Conservation (phyloP, 1,284 basidiomycete genomes). For the Naganishia liquefaciens region DNA sequence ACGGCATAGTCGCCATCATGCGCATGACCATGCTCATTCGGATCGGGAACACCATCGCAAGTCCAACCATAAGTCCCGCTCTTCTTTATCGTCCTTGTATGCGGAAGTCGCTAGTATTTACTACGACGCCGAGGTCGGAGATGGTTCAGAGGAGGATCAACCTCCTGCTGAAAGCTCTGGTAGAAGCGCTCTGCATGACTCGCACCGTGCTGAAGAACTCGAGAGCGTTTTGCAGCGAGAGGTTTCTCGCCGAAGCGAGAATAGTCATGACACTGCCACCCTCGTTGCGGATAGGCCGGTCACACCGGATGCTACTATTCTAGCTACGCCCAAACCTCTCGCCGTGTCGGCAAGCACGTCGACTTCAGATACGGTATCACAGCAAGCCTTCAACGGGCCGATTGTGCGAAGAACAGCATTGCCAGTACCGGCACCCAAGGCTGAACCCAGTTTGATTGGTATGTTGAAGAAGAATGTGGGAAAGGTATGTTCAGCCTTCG, state of each 20-base stretch:
- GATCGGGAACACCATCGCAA: conserved; percentile 1
- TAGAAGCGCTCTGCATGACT: background rate
- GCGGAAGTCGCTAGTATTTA: conserved; percentile 33
- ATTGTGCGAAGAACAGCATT: conserved; percentile 61
- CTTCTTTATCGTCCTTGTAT: conserved; percentile 31
- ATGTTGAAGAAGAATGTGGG: conserved; percentile 91
- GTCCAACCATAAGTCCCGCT: conserved; percentile 25
- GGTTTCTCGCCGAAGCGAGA: conserved; percentile 7
- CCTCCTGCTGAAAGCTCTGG: too few species aligned
- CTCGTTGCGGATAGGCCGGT: background rate
- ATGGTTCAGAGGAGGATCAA: conserved; percentile 33
- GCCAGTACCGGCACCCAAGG: conserved; percentile 62
- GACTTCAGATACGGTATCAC: too few species aligned
- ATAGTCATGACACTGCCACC: conserved; percentile 4
- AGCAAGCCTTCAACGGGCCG: conserved; percentile 3
- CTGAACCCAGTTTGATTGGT: conserved; percentile 82
- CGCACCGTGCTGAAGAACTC: conserved; percentile 7
- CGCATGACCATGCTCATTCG: background rate
- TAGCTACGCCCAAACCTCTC: background rate
- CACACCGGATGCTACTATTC: background rate
- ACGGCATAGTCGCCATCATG: background rate
- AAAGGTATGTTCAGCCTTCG: conserved; percentile 53
- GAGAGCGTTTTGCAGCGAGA: conserved; percentile 20
- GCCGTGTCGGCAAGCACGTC: background rate
- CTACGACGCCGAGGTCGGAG: conserved; percentile 41